Evolutionary conservation across 331 rosid species (phyloP), one percentile per base, ranked within the genome.

Genomic region (Spiraea crenata): DNA sequence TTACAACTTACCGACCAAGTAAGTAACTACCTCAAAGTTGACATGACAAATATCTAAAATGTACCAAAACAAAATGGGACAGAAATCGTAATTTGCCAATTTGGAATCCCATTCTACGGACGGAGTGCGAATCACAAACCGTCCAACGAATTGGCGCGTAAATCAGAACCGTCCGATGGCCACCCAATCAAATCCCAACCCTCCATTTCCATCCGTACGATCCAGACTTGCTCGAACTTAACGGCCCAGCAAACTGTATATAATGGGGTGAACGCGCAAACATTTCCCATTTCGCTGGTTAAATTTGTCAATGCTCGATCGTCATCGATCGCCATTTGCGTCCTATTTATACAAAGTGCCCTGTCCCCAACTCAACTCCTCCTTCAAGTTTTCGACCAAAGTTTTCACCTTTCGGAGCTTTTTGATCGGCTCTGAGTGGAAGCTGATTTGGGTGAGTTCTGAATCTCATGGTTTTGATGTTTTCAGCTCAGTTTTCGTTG

Each of bases 261-360:
- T 65, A 85, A 72, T 57, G 81, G 73, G 69, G 77, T 25, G 62
- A n/a, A 57, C 37, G 5, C 12, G 1, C 62, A 13, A 9, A 61
- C 48, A 20, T 0, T 80, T 71, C 37, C 31, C 55, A 35, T 63
- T 69, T 20, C 59, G 31, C 69, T 16, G 63, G 58, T 52, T 41
- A 62, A 25, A 42, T 65, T 69, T 70, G 71, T 79, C 80, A 74
- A 52, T 73, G 74, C 82, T 50, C 66, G 52, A 12, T 88, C 73
- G 63, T 84, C 89, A 78, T 80, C 86, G 57, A 74, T 72, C 74
- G 75, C 87, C 87, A 57, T 84, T 74, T 72, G 44, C 73, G 54
- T 65, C 69, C 77, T 79, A 73, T 79, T 48, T 42, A 66, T 67
- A 57, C 62, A 67, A 67, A 62, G 74, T 58, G 19, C 17, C 45